Evolutionary conservation across 2,329 filamentous ascomycete species (phyloP), one percentile per base, ranked within the genome.

Genomic region (Neopestalotiopsis sp.): DNA sequence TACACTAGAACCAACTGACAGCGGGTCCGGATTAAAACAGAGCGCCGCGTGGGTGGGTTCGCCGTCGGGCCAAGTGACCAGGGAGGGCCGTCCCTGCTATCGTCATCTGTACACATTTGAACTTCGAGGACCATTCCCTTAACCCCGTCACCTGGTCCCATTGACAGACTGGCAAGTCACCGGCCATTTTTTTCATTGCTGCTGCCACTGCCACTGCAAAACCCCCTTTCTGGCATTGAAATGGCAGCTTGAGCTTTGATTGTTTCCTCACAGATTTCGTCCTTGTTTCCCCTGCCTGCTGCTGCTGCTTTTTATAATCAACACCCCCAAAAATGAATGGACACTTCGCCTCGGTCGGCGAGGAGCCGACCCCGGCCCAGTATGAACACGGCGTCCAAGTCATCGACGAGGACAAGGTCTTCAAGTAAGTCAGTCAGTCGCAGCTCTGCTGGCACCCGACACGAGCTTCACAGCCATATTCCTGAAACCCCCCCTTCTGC

Each of bases 321-420:
- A 61, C 64, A 59, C 13, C 38, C 56, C 13, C 45, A 66, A 72
- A 64, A 73, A 91, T 94, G 90, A 97, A 96, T 83, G 91, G 92
- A 79, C 92, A 95, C 80, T 94, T 95, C 81, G 91, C 92, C 75
- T 85, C 89, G 67, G 89, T 93, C 79, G 91, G 91, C 84, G 86
- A 90, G 70, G 85, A 86, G 83, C 86, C 89, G 76, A 83, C 84
- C 71, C 85, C 87, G 74, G 86, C 89, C 78, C 86, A 90, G 73
- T 98, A 95, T 81, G 93, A 94, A 78, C 93, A 97, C 88, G 96
- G 96, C 78, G 93, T 98, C 78, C 96, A 99, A 83, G 94, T 99
- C 75, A 94, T 99, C 78, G 94, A 98, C 80, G 95, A 95, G 83
- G 91, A 97, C 78, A 98, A 98, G 85, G 88, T 94, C 76, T 99